A percentile compares a stretch with the other conserved stretches of the same genome.
Conservation (phyloP, 805 yeast genomes). For the Monosporozyma aquatica region DNA sequence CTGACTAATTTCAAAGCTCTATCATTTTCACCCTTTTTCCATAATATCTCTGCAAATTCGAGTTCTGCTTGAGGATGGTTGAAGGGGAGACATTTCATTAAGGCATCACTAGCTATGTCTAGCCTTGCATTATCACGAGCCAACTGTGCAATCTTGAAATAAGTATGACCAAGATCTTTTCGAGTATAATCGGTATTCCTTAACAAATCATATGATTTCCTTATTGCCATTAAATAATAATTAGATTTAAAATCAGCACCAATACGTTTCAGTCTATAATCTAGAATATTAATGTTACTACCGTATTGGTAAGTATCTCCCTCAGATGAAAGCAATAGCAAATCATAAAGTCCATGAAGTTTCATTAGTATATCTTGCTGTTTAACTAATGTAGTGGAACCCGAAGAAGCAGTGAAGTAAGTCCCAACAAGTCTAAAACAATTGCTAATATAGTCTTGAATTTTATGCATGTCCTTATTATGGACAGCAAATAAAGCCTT, state of each 20-base stretch:
- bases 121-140: slow-evolving; percentile 60
- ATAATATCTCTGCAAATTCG: slow-evolving; percentile 72
- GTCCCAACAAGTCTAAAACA: slow-evolving; percentile 55
- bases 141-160: slow-evolving; percentile 51
- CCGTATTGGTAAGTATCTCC: slow-evolving; percentile 7
- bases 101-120: slow-evolving; percentile 62
- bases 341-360: slow-evolving; percentile 54
- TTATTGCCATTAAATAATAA: slow-evolving; percentile 50
- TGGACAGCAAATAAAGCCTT: slow-evolving; percentile 45
- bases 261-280: slow-evolving; percentile 23
- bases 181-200: slow-evolving; percentile 14
- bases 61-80: slow-evolving; percentile 43
- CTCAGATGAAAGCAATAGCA: slow-evolving; percentile 33
- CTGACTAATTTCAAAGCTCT: slow-evolving; percentile 65
- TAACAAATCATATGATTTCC: slow-evolving; percentile 40
- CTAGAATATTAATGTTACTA: slow-evolving; percentile 13
- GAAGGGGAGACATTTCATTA: slow-evolving; percentile 39
- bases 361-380: slow-evolving; percentile 40
- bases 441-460: slow-evolving; percentile 36
- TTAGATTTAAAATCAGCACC: slow-evolving; percentile 53
- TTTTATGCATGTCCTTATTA: slow-evolving; percentile 26
- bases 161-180: slow-evolving; percentile 39
- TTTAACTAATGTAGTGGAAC: slow-evolving; percentile 43
- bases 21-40: slow-evolving; percentile 84
- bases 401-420: slow-evolving; percentile 41